Evolutionary conservation across 2,329 filamentous ascomycete species (phyloP).

Genomic region (Magnaporthiopsis incrustans): DNA sequence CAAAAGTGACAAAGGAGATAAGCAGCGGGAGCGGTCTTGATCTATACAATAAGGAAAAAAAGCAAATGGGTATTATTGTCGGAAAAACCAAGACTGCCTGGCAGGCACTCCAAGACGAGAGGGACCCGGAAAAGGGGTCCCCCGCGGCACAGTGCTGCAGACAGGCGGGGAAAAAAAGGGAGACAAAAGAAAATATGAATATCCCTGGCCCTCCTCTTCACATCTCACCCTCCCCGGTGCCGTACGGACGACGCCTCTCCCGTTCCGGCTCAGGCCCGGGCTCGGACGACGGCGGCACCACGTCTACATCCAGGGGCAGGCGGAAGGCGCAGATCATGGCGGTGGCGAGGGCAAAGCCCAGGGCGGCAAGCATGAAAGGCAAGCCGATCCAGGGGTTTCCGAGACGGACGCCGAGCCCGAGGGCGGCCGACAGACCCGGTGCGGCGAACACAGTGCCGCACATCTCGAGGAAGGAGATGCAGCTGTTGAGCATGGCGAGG

Average conservation of each 20-base stretch:
- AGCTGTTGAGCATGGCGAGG: slow-evolving; percentile 44
- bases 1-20: neutral
- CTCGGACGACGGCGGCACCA: no score
- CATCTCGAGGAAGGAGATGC: slow-evolving; percentile 42
- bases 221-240: neutral
- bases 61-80: neutral
- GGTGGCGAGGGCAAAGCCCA: slow-evolving; percentile 22
- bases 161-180: neutral
- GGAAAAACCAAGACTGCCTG: neutral
- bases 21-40: neutral
- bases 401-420: slow-evolving; percentile 35
- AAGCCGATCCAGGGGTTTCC: slow-evolving; percentile 42
- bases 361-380: slow-evolving; percentile 34
- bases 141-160: no score
- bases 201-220: neutral
- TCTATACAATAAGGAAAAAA: neutral
- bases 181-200: neutral
- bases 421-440: slow-evolving; percentile 37
- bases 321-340: slow-evolving; percentile 22
- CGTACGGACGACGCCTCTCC: neutral
- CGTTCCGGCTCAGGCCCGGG: no score
- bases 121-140: no score
- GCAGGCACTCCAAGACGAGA: neutral
- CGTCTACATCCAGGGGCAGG: slow-evolving; percentile 8
- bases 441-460: slow-evolving; percentile 37